Evolutionary conservation across 1,284 basidiomycete genomes (phyloP), one percentile per base, ranked within the genome.

Genomic region (Mycena sp.): DNA sequence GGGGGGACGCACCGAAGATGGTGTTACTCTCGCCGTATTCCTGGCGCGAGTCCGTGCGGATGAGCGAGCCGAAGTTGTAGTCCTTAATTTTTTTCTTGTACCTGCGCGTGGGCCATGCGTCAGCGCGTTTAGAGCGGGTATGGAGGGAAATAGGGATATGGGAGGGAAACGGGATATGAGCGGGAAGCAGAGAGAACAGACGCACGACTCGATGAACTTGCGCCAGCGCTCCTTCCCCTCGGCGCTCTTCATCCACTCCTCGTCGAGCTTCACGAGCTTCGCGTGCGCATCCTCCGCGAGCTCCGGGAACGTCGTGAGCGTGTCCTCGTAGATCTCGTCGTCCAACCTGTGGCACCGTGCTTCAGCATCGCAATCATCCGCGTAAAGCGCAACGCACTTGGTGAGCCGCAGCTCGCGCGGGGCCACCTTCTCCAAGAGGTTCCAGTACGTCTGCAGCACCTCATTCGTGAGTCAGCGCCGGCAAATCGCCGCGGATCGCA

Each of bases 31-130:
- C 93, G 11, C 88, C 90, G 78, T 99, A 99, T 74, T 97, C 94
- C 65, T 88, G 85, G 51, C 81, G 83, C 37, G 90, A 85, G 74
- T 98, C 88, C 57, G 87, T 91, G 53, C 98, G 89, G 70, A 99
- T 92, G 70, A 99, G 83, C 2, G 95, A 98, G 30, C 98, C 98
- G 80, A 99, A 98, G 84, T 99, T 99, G 81, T 93, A 95, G 72
- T 99, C 96, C 74, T 94, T 91, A 59, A 98, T 81, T 72, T 89
- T 91, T 67, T 92, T 89, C 79, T 95, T 90, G 80, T 95, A 96
- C 67, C 89, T 91, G 23, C 14, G 29, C 37, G 11, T 16, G 21
- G n/a, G 43, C 17, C 41, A 44, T 9, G n/a, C n/a, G 17, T 59
- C n/a, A 45, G 45, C 30, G 49, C 2, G 28, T 56, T 17, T 25